These are phyloP conservation scores for Hymenochaete sp. DNA, from an alignment of 1,284 basidiomycete species.

Conservation along the genomic window DNA sequence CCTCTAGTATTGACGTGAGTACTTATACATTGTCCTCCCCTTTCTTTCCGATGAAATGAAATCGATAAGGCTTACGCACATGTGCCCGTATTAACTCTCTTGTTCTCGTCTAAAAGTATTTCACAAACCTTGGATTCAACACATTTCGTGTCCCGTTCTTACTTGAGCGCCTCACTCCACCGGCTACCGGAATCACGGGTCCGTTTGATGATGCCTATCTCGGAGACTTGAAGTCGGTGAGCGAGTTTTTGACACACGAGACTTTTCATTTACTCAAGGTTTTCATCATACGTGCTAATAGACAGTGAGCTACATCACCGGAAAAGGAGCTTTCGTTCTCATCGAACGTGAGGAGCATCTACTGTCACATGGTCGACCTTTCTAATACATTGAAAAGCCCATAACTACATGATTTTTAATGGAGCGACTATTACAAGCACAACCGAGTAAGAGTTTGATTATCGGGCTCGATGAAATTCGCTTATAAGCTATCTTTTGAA, in stretches of 20 bases:
- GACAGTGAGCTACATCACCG: constrained; percentile 52
- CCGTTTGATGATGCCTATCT: constrained; percentile 47
- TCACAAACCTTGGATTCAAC: constrained; percentile 50
- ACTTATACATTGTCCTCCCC: neutral
- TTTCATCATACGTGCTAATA: constrained; percentile 3
- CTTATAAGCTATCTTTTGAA: neutral
- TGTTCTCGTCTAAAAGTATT: constrained; percentile 30
- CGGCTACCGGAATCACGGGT: constrained; percentile 39
- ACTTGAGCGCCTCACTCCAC: constrained; percentile 46
- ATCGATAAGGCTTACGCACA: neutral
- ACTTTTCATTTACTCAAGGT: constrained; percentile 8
- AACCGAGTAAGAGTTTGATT: constrained; percentile 31
- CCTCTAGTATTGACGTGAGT: constrained; percentile 36
- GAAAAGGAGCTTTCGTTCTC: constrained; percentile 47
- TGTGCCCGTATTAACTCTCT: constrained; percentile 16
- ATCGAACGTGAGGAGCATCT: constrained; percentile 40
- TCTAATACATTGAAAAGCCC: constrained; percentile 29
- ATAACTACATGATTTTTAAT: constrained; percentile 56
- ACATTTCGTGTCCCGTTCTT: constrained; percentile 55
- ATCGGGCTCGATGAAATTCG: neutral
- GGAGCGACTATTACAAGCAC: constrained; percentile 40
- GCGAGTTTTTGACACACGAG: no score
- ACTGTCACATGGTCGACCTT: constrained; percentile 8
- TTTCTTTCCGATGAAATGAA: neutral
- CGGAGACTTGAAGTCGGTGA: constrained; percentile 39